phyloP scores from a whole-genome alignment of 2,329 filamentous ascomycete genomes.

The Beauveria medogensis region DNA sequence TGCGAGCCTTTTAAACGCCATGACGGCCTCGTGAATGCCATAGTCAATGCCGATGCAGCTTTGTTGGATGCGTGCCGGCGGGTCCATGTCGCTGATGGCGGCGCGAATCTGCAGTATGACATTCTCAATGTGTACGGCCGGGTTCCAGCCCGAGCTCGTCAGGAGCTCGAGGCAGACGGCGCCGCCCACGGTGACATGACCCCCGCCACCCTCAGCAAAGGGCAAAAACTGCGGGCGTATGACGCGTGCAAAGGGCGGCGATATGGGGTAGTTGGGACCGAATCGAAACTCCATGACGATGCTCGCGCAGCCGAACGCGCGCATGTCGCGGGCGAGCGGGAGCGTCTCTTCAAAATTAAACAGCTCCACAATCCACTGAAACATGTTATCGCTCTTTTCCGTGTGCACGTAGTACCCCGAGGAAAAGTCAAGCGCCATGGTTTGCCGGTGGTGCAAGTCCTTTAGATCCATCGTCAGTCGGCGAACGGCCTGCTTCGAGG shows the following conservation, averaged over 20 bases:
- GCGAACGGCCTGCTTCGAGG: slow-evolving; percentile 51
- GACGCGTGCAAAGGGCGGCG: slow-evolving; percentile 78
- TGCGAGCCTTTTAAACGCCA: slow-evolving; percentile 59
- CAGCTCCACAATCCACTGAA: slow-evolving; percentile 86
- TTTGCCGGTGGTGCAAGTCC: slow-evolving; percentile 56
- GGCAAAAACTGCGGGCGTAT: slow-evolving; percentile 71
- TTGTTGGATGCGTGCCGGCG: slow-evolving; percentile 60
- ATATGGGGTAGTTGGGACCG: slow-evolving; percentile 63
- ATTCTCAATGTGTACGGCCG: slow-evolving; percentile 64
- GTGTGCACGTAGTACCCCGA: slow-evolving; percentile 80
- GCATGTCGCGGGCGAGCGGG: slow-evolving; percentile 70
- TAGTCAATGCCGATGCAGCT: slow-evolving; percentile 42
- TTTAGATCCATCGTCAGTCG: slow-evolving; percentile 50
- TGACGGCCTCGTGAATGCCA: slow-evolving; percentile 58
- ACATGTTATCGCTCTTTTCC: slow-evolving; percentile 60
- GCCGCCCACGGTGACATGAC: slow-evolving; percentile 77
- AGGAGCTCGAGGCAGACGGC: slow-evolving; percentile 79
- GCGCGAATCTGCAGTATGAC: slow-evolving; percentile 74
- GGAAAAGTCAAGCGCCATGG: slow-evolving; percentile 49
- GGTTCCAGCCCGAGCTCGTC: slow-evolving; percentile 75
- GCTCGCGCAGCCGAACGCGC: slow-evolving; percentile 49
- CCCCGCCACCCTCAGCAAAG: slow-evolving; percentile 67
- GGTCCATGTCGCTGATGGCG: slow-evolving; percentile 62
- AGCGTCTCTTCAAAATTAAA: slow-evolving; percentile 68
- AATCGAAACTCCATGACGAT: slow-evolving; percentile 79